Conservation (phyloP, 2,329 filamentous ascomycete genomes). For the Neonectria punicea region DNA sequence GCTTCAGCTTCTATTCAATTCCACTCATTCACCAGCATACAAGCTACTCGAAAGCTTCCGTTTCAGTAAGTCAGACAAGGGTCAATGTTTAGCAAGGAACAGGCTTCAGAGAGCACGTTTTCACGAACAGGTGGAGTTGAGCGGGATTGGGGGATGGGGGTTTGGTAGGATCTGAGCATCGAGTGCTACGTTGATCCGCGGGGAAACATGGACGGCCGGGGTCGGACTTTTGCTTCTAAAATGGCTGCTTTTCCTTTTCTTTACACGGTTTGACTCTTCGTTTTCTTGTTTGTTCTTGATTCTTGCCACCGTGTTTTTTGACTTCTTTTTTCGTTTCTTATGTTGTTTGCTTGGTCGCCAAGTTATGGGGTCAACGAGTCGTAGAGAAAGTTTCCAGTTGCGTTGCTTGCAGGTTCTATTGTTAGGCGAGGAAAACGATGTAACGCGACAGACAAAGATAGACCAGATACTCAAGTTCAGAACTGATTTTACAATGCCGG, state of each 20-base stretch:
- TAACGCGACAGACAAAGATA: constrained; percentile 3
- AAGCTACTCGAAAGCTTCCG: not conserved
- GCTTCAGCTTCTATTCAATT: not conserved
- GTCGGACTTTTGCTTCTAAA: constrained; percentile 20
- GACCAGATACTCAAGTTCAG: constrained; percentile 1
- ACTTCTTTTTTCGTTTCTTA: not conserved
- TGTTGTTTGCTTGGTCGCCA: not conserved
- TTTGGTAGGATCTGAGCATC: not conserved
- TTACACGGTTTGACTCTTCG: not conserved
- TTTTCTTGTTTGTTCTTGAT: constrained; percentile 10
- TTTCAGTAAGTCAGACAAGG: not conserved
- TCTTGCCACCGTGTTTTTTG: not conserved
- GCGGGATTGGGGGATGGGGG: not conserved
- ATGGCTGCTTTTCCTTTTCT: not conserved
- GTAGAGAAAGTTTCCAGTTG: constrained; percentile 3
- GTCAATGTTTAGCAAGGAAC: not conserved
- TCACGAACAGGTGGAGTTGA: constrained; percentile 4
- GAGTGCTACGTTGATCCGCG: not conserved
- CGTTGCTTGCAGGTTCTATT: not conserved
- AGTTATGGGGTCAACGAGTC: not conserved
- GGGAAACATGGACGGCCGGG: not conserved
- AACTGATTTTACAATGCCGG: not conserved
- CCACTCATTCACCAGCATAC: not conserved
- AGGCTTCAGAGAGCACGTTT: constrained; percentile 1
- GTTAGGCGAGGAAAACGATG: not conserved